phyloP scores from a whole-genome alignment of 306 rosid species.

The Gleditsia sinensis region DNA sequence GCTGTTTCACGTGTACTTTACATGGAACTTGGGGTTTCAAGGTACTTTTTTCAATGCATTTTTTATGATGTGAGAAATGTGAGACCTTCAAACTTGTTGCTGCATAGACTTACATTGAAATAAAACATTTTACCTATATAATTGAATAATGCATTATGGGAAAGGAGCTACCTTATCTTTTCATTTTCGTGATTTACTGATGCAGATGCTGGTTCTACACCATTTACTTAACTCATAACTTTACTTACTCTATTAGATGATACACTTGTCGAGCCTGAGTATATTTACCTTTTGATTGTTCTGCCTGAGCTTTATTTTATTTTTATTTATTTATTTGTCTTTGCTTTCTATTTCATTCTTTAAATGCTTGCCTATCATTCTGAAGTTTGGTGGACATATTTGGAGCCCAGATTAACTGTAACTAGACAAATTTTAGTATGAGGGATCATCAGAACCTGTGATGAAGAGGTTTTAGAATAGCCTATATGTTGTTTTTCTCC shows the following conservation, averaged over 20 bases:
- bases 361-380: too few species aligned
- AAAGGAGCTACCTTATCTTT: conserved; percentile 7
- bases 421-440: not conserved
- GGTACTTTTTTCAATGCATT: conserved; percentile 25
- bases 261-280: not conserved
- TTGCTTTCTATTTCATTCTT: too few species aligned
- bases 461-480: not conserved
- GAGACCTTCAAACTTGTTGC: not conserved
- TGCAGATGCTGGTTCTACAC: too few species aligned
- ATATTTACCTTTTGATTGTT: not conserved
- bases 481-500: not conserved
- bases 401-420: too few species aligned
- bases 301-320: too few species aligned
- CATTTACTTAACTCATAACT: too few species aligned
- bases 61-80: not conserved
- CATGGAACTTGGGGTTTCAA: conserved; percentile 19
- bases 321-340: too few species aligned
- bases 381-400: too few species aligned
- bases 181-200: not conserved
- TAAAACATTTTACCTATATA: not conserved
- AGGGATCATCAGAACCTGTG: conserved; percentile 10
- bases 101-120: too few species aligned
- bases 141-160: not conserved
- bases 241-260: not conserved
- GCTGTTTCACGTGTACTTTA: conserved; percentile 43